Base-by-base conservation (phyloP, 1,139 yeast species). In the Suhomyces maxii region DNA sequence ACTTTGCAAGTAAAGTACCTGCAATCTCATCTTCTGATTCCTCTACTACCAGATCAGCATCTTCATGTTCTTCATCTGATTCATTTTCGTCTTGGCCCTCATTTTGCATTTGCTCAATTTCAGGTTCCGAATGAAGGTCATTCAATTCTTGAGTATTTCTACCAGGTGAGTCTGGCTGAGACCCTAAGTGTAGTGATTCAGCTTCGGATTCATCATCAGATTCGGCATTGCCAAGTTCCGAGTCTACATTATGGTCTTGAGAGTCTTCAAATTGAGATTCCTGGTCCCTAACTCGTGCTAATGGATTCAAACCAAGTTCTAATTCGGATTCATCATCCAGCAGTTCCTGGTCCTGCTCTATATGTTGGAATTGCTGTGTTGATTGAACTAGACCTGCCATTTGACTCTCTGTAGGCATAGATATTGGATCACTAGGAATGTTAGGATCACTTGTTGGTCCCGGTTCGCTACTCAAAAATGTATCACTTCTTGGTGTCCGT, bases 11-110 rank as follows among this genome's bases (percentile, higher is more conserved):
- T 10, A 46, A 36, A 3, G 49, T 34, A 9, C 49, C 49, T 6
- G 39, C 35, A 1, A 49, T 46, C 36, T 51, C 57, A 26, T 53
- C 56, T 32, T 54, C 58, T 2, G 55, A 51, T 35, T 53, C 58
- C 12, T 53, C 53, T 10, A 54, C 53, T 8, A 41, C 48, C 52
- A 49, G 52, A 6, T 34, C 45, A n/a, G 38, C 33, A 31, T 31
- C n/a, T 31, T 31, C 33, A 33, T n/a, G 6, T 9, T 33, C 35
- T 11, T 33, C 35, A 13, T 33, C 35, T 2, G 37, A 34, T 34
- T 23, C 37, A 14, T 34, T 25, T 36, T 25, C 23, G 9, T 11
- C 23, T 5, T 11, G 32, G 8, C 11, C 23, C 13, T 25, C 18
- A 9, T 23, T 10, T 26, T 39, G 35, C 12, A 33, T 36, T 12